A percentile compares a stretch with the other conserved stretches of the same genome.
Evolutionary conservation across 108 stramenopile genomes (phyloP).

Genomic region (Skeletonema marinoi): DNA sequence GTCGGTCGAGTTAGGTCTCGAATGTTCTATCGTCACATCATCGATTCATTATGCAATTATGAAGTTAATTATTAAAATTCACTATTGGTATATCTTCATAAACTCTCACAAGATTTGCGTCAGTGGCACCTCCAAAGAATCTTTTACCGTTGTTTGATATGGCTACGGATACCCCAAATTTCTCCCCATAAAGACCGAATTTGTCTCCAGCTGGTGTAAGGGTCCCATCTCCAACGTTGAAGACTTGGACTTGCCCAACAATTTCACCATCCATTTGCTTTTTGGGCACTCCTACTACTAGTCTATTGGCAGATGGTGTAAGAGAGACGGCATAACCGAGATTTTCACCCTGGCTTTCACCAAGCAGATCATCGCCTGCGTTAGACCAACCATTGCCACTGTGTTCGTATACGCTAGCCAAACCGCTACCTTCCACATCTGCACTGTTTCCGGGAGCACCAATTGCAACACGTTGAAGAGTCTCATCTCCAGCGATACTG

Average conservation of each 20-base stretch:
- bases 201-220: constrained; percentile 24
- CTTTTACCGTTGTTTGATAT: constrained; percentile 32
- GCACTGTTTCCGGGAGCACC: constrained; percentile 40
- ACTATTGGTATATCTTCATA: constrained; percentile 15
- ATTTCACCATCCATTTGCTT: constrained; percentile 21
- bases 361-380: constrained; percentile 35
- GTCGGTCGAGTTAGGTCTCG: too few species aligned
- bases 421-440: constrained; percentile 41
- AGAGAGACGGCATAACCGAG: constrained; percentile 42
- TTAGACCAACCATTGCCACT: constrained; percentile 27
- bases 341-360: constrained; percentile 31
- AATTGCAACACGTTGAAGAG: constrained; percentile 30
- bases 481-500: constrained; percentile 27
- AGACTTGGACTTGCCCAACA: constrained; percentile 28
- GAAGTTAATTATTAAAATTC: constrained; percentile 3
- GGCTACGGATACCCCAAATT: constrained; percentile 43
- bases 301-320: constrained; percentile 25
- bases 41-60: neutral
- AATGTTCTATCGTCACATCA: too few species aligned
- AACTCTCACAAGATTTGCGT: constrained; percentile 25
- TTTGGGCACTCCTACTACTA: constrained; percentile 40
- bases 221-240: constrained; percentile 3
- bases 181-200: constrained; percentile 26
- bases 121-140: constrained; percentile 36
- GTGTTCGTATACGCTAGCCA: constrained; percentile 32